phyloP scores from a whole-genome alignment of 208 protist genomes.

The Sergeia podlipaevii region DNA sequence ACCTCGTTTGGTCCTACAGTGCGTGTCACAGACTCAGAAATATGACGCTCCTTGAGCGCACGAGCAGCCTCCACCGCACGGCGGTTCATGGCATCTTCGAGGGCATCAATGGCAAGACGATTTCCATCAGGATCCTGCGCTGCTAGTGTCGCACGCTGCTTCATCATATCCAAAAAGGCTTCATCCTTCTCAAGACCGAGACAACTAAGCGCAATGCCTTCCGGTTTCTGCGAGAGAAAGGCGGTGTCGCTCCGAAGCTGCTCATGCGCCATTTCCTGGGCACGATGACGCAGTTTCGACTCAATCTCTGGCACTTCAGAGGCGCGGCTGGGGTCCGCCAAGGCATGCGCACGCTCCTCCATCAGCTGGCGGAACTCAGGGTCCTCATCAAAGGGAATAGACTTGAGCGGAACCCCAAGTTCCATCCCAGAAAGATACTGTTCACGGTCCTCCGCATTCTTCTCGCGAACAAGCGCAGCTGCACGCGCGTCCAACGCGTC shows the following conservation, averaged over 20 bases:
- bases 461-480: conserved; percentile 29
- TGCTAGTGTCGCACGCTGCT: conserved; percentile 27
- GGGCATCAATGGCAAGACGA: conserved; percentile 15
- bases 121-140: conserved; percentile 22
- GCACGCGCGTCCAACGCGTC: conserved; percentile 36
- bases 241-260: conserved; percentile 20
- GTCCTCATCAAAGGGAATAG: conserved; percentile 51
- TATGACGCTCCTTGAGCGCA: conserved; percentile 25
- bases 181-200: conserved; percentile 32
- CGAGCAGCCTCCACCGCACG: conserved; percentile 35
- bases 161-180: conserved; percentile 29
- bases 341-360: conserved; percentile 20
- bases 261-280: conserved; percentile 26
- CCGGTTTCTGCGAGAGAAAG: conserved; percentile 38
- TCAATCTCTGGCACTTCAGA: conserved; percentile 23
- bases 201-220: conserved; percentile 49
- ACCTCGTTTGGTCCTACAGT: conserved; percentile 38
- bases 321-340: conserved; percentile 11
- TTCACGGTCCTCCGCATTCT: conserved; percentile 36
- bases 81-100: conserved; percentile 55
- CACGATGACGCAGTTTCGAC: conserved; percentile 31
- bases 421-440: conserved; percentile 32
- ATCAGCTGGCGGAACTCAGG: conserved; percentile 36
- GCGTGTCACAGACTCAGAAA: conserved; percentile 14
- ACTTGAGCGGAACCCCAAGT: conserved; percentile 33